phyloP scores from a whole-genome alignment of 2,329 filamentous ascomycete species.

The Cadophora sp. region DNA sequence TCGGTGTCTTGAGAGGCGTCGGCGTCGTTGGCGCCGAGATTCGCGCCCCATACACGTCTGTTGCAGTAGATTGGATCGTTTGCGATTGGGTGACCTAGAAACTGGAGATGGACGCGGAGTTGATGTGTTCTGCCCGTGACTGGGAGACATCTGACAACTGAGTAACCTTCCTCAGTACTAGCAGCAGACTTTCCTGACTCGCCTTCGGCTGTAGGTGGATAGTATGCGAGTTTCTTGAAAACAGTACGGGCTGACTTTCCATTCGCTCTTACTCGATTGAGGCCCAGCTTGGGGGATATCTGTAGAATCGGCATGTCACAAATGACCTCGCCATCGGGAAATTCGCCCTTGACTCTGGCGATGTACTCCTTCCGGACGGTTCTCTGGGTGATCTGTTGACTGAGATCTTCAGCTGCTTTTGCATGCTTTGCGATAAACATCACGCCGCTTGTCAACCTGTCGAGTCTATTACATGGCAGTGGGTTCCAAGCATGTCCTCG shows the following conservation, averaged over 20 bases:
- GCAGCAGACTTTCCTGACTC: constrained; percentile 48
- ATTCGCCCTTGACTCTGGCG: constrained; percentile 87
- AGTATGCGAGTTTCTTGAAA: constrained; percentile 93
- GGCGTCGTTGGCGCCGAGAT: constrained; percentile 71
- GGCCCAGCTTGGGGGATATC: constrained; percentile 91
- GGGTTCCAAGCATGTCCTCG: constrained; percentile 61
- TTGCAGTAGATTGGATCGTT: constrained; percentile 99
- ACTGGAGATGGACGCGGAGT: constrained; percentile 92
- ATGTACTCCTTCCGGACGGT: constrained; percentile 96
- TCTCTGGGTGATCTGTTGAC: constrained; percentile 76
- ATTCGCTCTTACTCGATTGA: constrained; percentile 93
- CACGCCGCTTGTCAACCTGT: constrained; percentile 91
- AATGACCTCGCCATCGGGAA: constrained; percentile 88
- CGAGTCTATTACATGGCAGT: constrained; percentile 87
- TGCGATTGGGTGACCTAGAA: constrained; percentile 90
- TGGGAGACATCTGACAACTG: constrained; percentile 91
- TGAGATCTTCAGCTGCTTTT: constrained; percentile 78
- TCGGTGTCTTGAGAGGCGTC: constrained; percentile 77
- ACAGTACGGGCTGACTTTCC: constrained; percentile 90
- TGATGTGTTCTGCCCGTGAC: constrained; percentile 96
- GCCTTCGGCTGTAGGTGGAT: constrained; percentile 59
- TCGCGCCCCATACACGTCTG: constrained; percentile 84
- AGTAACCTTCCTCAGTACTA: constrained; percentile 76
- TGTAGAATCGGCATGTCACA: constrained; percentile 94
- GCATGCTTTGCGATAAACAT: constrained; percentile 97